These are phyloP conservation scores for Phaseolus coccineus DNA, from an alignment of 331 rosid species.

Conservation along the genomic window DNA sequence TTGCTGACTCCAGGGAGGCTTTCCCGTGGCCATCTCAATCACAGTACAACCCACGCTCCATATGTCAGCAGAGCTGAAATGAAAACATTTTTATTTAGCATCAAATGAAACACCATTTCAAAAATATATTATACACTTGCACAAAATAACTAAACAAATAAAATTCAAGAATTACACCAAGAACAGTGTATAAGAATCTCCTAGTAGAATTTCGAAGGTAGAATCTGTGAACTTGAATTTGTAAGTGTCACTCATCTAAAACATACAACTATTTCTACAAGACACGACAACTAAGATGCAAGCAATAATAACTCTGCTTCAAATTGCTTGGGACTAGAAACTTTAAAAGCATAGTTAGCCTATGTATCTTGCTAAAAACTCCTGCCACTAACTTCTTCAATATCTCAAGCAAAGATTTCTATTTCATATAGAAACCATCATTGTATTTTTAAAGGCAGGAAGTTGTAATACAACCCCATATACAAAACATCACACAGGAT, in stretches of 20 bases:
- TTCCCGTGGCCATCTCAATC: slow-evolving; percentile 99
- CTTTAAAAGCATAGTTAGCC: not conserved
- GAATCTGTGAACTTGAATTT: slow-evolving; percentile 6
- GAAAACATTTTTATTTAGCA: slow-evolving; percentile 11
- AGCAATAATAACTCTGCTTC: slow-evolving; percentile 28
- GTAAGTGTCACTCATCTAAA: not conserved
- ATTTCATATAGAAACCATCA: slow-evolving; percentile 22
- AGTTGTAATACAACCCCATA: slow-evolving; percentile 24
- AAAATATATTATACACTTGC: not conserved
- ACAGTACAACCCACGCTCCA: slow-evolving; percentile 99
- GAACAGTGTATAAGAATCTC: slow-evolving; percentile 21
- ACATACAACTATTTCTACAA: slow-evolving; percentile 3
- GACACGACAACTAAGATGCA: not conserved
- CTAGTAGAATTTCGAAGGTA: slow-evolving; percentile 6
- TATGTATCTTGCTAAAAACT: slow-evolving; percentile 16
- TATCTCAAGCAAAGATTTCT: slow-evolving; percentile 7
- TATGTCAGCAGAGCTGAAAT: slow-evolving; percentile 94
- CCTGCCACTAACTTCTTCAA: slow-evolving; percentile 13
- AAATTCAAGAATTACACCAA: slow-evolving; percentile 26
- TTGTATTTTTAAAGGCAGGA: slow-evolving; percentile 18
- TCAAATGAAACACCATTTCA: slow-evolving; percentile 29
- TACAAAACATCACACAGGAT: slow-evolving; percentile 5
- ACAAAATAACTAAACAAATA: slow-evolving; percentile 10
- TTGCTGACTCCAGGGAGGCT: slow-evolving; percentile 99
- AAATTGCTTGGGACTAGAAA: slow-evolving; percentile 17